These are phyloP conservation scores for Yamadazyma oceani DNA, from an alignment of 1,139 yeast genomes.

Conservation along the genomic window DNA sequence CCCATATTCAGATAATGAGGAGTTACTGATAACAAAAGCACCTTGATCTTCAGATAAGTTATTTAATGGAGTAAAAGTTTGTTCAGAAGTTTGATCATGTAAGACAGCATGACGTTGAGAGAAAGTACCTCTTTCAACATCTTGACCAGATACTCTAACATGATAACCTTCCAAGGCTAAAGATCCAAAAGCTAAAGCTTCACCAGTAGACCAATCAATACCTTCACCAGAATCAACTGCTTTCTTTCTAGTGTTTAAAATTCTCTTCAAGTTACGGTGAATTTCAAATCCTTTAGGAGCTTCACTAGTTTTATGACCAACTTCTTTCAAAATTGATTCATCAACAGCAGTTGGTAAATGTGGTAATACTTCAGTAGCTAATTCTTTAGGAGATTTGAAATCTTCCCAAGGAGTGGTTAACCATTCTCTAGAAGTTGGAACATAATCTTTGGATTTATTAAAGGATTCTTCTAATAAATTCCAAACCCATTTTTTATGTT, in stretches of 20 bases:
- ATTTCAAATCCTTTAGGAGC: conserved; percentile 89
- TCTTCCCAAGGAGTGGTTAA: conserved; percentile 98
- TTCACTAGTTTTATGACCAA: conserved; percentile 76
- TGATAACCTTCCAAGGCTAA: conserved; percentile 91
- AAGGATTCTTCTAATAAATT: conserved; percentile 86
- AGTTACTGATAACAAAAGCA: conserved; percentile 85
- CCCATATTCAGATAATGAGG: conserved; percentile 98
- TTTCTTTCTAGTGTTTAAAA: conserved; percentile 83
- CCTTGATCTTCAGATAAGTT: conserved; percentile 80
- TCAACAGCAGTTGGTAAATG: conserved; percentile 95
- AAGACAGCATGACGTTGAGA: conserved; percentile 99
- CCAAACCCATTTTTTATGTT: conserved; percentile 99
- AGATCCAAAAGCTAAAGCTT: conserved; percentile 96
- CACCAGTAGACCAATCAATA: conserved; percentile 99
- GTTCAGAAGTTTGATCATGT: conserved; percentile 91
- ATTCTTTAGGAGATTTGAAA: conserved; percentile 95
- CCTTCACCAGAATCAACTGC: conserved; percentile 87
- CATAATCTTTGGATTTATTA: conserved; percentile 81
- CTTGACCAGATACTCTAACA: conserved; percentile 98
- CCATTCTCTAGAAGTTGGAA: conserved; percentile 96
- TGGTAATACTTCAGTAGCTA: conserved; percentile 93
- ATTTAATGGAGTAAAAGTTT: conserved; percentile 80
- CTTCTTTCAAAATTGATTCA: conserved; percentile 65
- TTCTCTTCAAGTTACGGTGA: conserved; percentile 96
- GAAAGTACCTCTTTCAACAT: conserved; percentile 99